A percentile compares a stretch with the other conserved stretches of the same genome.
Conservation (phyloP, 2,329 filamentous ascomycete genomes). For the Microcera coccophila region DNA sequence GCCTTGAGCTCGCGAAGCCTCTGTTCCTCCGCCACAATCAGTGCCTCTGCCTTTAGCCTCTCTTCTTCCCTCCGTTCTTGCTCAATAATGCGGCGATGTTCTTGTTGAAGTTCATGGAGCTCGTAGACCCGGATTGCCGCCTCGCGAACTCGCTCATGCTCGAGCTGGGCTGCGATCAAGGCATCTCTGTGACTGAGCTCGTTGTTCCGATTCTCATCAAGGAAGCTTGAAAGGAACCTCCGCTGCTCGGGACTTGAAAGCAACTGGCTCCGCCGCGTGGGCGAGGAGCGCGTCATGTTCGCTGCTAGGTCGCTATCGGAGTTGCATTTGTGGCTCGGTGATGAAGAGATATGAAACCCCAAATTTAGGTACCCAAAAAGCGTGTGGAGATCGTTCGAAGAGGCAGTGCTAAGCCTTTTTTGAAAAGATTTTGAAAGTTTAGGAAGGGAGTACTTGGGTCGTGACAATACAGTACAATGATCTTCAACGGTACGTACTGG, state of each 20-base stretch:
- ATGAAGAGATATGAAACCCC: background rate
- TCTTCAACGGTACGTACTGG: constrained; percentile 17
- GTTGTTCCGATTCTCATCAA: constrained; percentile 58
- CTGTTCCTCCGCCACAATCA: constrained; percentile 45
- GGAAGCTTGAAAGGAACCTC: constrained; percentile 55
- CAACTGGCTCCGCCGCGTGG: constrained; percentile 37
- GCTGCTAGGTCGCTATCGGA: constrained; percentile 13
- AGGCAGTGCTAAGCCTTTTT: background rate
- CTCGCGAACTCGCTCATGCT: constrained; percentile 62
- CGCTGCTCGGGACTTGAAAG: constrained; percentile 42
- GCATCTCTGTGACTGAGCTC: constrained; percentile 62
- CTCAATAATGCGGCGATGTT: constrained; percentile 41
- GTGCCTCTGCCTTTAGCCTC: constrained; percentile 43
- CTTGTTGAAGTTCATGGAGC: constrained; percentile 44
- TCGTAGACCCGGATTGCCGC: constrained; percentile 47
- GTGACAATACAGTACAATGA: constrained; percentile 19
- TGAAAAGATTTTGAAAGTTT: constrained; percentile 2
- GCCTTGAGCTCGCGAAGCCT: constrained; percentile 46
- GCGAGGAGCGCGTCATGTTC: constrained; percentile 44
- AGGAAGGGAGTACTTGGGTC: constrained; percentile 15
- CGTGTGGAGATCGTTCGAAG: no score
- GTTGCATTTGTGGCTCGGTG: constrained; percentile 16
- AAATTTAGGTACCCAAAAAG: no score
- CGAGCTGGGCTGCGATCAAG: constrained; percentile 59
- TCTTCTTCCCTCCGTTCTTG: constrained; percentile 46